These are phyloP conservation scores for Crithidia acanthocephali DNA, from an alignment of 208 protist genomes.

Conservation along the genomic window DNA sequence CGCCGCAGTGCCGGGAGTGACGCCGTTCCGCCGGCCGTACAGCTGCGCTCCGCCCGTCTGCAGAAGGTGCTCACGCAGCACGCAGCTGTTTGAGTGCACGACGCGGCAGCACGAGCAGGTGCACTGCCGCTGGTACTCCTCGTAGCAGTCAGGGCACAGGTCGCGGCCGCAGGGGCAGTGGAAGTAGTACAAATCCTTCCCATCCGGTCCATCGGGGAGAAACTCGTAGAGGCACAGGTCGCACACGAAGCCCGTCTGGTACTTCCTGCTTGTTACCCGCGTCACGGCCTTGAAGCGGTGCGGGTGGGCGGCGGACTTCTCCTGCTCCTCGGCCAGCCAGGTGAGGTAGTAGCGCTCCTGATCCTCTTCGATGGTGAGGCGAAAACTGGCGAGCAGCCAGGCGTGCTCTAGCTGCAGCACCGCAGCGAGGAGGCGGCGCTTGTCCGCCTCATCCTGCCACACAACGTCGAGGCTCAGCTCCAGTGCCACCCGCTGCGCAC, in stretches of 20 bases:
- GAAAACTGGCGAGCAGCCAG: conserved; percentile 61
- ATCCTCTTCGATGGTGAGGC: conserved; percentile 70
- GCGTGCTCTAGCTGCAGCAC: conserved; percentile 58
- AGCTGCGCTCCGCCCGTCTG: conserved; percentile 26
- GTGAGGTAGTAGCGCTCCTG: conserved; percentile 74
- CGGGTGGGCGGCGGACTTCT: conserved; percentile 71
- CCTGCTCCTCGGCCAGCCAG: conserved; percentile 85
- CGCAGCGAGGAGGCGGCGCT: conserved; percentile 33
- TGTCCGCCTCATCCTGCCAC: conserved; percentile 43
- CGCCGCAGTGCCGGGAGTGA: not conserved
- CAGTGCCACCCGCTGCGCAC: conserved; percentile 17
- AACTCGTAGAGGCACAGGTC: conserved; percentile 86
- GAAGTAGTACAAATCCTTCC: conserved; percentile 68
- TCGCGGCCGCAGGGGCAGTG: conserved; percentile 89
- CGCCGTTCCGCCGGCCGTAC: conserved; percentile 8
- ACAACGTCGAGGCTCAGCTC: conserved; percentile 31
- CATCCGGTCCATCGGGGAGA: conserved; percentile 41
- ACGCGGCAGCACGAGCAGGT: conserved; percentile 70
- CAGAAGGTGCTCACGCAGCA: conserved; percentile 60
- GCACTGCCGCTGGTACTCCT: conserved; percentile 57
- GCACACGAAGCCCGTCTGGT: conserved; percentile 85
- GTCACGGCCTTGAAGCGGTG: conserved; percentile 72
- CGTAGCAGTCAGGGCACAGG: conserved; percentile 81
- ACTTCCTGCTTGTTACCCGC: conserved; percentile 56
- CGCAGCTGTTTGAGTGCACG: conserved; percentile 66